Evolutionary conservation across 371 early-diverging fungal genomes (phyloP).

Genomic region (Rhizopus sp.): DNA sequence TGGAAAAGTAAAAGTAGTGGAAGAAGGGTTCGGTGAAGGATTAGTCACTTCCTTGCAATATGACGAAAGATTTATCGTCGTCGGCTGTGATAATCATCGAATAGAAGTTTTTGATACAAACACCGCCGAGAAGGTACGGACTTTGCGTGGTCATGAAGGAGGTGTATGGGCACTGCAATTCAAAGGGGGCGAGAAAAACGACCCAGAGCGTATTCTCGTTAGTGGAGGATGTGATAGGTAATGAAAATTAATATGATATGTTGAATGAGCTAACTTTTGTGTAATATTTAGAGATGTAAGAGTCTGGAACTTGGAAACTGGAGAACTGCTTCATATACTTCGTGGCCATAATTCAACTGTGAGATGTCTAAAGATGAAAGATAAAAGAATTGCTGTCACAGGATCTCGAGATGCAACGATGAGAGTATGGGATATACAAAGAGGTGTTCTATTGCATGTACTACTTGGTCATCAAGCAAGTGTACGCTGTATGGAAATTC

Average conservation of each 20-base stretch:
- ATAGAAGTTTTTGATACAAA: conserved; percentile 84
- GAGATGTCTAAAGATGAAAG: conserved; percentile 81
- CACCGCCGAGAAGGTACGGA: conserved; percentile 66
- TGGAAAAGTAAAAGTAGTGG: conserved; percentile 66
- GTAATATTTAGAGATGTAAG: conserved; percentile 65
- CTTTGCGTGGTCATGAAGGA: conserved; percentile 89
- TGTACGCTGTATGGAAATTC: conserved; percentile 83
- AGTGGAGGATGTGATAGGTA: conserved; percentile 84
- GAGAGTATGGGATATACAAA: conserved; percentile 81
- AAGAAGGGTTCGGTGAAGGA: conserved; percentile 74
- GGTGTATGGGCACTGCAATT: conserved; percentile 95
- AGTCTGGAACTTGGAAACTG: conserved; percentile 87
- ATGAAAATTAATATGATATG: conserved; percentile 1
- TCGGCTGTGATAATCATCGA: conserved; percentile 82
- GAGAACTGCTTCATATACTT: conserved; percentile 73
- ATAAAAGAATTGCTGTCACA: conserved; percentile 72
- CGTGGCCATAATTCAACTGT: conserved; percentile 92
- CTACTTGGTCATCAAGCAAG: conserved; percentile 77
- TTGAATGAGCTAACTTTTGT: conserved; percentile 7
- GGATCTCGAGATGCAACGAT: conserved; percentile 90
- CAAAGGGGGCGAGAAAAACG: conserved; percentile 58
- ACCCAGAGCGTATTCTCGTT: conserved; percentile 71
- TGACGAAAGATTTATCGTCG: conserved; percentile 83
- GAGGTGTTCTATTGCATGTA: conserved; percentile 61
- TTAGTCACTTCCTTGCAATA: conserved; percentile 88